A percentile compares a stretch with the other conserved stretches of the same genome.
Evolutionary conservation across 306 rosid species (phyloP).

Genomic region (Macrotyloma uniflorum): DNA sequence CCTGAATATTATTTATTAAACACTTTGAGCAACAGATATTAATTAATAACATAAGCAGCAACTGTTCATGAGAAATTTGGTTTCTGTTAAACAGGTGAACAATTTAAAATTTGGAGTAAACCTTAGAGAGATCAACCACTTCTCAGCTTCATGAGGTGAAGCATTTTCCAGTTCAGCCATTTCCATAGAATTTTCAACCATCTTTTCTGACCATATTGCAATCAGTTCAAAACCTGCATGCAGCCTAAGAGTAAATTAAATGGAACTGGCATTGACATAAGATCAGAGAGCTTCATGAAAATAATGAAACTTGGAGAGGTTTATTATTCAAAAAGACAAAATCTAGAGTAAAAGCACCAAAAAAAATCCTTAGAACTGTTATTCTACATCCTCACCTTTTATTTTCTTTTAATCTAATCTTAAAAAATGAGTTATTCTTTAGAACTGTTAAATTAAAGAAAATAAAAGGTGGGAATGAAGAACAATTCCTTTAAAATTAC

Average conservation of each 20-base stretch:
- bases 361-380: background rate
- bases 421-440: no score
- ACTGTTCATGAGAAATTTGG: constrained; percentile 23
- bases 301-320: constrained; percentile 39
- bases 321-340: constrained; percentile 26
- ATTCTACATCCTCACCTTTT: no score
- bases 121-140: constrained; percentile 77
- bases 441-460: no score
- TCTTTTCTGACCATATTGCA: constrained; percentile 81
- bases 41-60: constrained; percentile 36
- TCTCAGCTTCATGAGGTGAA: constrained; percentile 90
- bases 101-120: constrained; percentile 58
- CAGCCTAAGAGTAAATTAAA: constrained; percentile 45
- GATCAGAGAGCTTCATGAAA: constrained; percentile 30
- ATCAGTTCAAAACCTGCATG: constrained; percentile 86
- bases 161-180: constrained; percentile 98
- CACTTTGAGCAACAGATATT: constrained; percentile 7
- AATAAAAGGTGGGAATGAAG: no score
- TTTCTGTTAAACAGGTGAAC: constrained; percentile 5
- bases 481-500: no score
- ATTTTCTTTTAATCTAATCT: no score
- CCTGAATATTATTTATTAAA: constrained; percentile 18
- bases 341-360: background rate
- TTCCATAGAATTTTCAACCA: constrained; percentile 82
- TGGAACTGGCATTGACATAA: constrained; percentile 35